Evolutionary conservation across 2,329 filamentous ascomycete species (phyloP).

Genomic region (Gliomastix tumulicola): DNA sequence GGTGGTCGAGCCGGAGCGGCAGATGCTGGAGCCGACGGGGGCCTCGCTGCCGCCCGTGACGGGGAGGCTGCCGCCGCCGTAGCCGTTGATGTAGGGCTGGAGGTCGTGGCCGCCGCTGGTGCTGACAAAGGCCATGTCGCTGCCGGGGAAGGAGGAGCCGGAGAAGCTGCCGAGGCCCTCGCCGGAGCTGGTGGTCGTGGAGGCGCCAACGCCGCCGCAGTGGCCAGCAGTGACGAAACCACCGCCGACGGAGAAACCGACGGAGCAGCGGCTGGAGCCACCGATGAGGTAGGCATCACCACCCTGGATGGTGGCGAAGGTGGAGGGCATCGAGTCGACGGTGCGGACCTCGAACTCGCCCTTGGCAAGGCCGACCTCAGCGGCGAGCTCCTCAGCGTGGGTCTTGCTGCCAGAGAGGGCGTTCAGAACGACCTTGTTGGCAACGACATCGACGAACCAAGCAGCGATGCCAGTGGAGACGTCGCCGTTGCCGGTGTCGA

Average conservation of each 20-base stretch:
- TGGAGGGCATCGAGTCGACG: constrained; percentile 4
- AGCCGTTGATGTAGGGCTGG: no score
- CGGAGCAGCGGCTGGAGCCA: constrained; percentile 3
- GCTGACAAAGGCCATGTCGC: constrained; percentile 4
- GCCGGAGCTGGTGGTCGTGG: constrained; percentile 2
- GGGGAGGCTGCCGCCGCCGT: no score
- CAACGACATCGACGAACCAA: constrained; percentile 6
- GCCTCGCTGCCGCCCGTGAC: constrained; percentile 3
- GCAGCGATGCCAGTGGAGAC: constrained; percentile 4
- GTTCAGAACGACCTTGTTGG: constrained; percentile 7
- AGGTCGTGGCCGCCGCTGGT: no score
- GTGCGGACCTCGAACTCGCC: constrained; percentile 6
- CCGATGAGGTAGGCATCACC: constrained; percentile 7
- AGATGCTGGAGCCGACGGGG: constrained; percentile 5
- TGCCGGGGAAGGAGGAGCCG: constrained; percentile 5
- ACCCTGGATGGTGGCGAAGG: constrained; percentile 2
- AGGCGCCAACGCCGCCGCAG: constrained; percentile 3
- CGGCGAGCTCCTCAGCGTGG: constrained; percentile 4
- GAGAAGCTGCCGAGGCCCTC: constrained; percentile 2
- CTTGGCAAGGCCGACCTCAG: constrained; percentile 4
- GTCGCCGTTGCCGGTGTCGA: neutral
- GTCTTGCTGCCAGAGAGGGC: constrained; percentile 3
- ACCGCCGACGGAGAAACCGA: constrained; percentile 5
- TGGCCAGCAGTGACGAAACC: constrained; percentile 7
- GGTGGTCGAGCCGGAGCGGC: constrained; percentile 6